Base-by-base conservation (phyloP, 2,329 filamentous ascomycete species). In the Verticillium zaregamsianum region DNA sequence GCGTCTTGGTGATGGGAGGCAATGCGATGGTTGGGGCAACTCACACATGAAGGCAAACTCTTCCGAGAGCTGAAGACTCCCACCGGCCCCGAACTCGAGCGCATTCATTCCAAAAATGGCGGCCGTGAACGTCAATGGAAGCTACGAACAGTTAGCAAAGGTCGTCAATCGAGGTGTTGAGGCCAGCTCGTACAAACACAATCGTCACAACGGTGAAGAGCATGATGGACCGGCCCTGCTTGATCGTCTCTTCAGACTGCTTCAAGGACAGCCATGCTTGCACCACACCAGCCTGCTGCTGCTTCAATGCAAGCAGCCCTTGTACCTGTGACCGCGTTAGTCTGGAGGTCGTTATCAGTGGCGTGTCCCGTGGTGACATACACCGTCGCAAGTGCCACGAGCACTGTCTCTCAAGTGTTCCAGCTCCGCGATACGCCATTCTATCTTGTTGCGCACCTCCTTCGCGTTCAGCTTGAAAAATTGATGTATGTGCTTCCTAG, bases 141-240 rank as follows among this genome's bases (percentile, higher is more conserved):
- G 67, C 74, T 76, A 74, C 33, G 4, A 3, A 0, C 2, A 9
- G n/a, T 55, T 20, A 58, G 40, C 31, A 25, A n/a, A 35, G 17
- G 3, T 5, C n/a, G 28, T 8, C 11, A 23, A 2, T 5, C 11
- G 12, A 20, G 23, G 1, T 0, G n/a, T 25, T 20, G 11, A 52
- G 9, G 23, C 5, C 55, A n/a, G 12, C 0, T 65, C 76, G 67
- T 64, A 79, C 77, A 59, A 82, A 81, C 31, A 80, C 66, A 49
- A 81, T 80, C 0, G 79, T 81, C 1, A 80, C 75, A 2, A 80
- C 64, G 0, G 79, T 81, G 60, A 82, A 81, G 2, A 77, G 68
- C 73, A 82, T 77, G 58, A 82, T 77, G 1, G 77, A 73, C 0
- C 74, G 70, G 1, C 78, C 76, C 62, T 82, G 79, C 9, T 70